A percentile compares a stretch with the other conserved stretches of the same genome.
Conservation (phyloP, 306 rosid species). For the Mimosa pudica region DNA sequence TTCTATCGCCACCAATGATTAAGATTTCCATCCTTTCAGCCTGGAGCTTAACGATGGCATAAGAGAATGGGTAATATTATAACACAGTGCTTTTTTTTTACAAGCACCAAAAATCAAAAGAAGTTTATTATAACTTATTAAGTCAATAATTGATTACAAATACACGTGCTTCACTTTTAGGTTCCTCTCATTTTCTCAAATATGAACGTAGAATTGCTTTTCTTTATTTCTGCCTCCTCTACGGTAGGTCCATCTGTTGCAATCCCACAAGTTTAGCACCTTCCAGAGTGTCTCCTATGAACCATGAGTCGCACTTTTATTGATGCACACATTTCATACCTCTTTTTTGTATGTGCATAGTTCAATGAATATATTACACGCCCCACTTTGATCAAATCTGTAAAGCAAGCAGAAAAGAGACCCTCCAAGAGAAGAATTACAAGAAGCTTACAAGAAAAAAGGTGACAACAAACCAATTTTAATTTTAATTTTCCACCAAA, state of each 20-base stretch:
- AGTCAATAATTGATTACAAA: background rate
- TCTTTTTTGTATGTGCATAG: conserved; percentile 29
- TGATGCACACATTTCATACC: conserved; percentile 46
- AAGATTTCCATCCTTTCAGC: background rate
- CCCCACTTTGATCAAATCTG: conserved; percentile 47
- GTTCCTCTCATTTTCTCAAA: conserved; percentile 5
- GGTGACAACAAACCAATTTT: background rate
- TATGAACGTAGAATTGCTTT: background rate
- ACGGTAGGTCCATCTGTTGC: conserved; percentile 4
- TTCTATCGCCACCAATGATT: background rate
- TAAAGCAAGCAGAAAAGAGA: conserved; percentile 45
- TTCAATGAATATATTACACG: conserved; percentile 35
- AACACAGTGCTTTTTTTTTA: background rate
- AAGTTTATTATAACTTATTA: background rate
- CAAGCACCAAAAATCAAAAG: background rate
- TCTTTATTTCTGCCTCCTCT: background rate
- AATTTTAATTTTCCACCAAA: background rate
- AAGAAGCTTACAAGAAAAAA: conserved; percentile 35
- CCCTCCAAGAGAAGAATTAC: conserved; percentile 41
- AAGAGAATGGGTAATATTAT: background rate
- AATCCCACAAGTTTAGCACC: conserved; percentile 32
- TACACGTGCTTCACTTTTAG: background rate
- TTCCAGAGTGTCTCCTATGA: conserved; percentile 41
- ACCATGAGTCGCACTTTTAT: conserved; percentile 30
- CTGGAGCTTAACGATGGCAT: background rate